A percentile compares a stretch with the other conserved stretches of the same genome.
Evolutionary conservation across 164 flowering plant species (phyloP).

Genomic region (Akebia trifoliata): DNA sequence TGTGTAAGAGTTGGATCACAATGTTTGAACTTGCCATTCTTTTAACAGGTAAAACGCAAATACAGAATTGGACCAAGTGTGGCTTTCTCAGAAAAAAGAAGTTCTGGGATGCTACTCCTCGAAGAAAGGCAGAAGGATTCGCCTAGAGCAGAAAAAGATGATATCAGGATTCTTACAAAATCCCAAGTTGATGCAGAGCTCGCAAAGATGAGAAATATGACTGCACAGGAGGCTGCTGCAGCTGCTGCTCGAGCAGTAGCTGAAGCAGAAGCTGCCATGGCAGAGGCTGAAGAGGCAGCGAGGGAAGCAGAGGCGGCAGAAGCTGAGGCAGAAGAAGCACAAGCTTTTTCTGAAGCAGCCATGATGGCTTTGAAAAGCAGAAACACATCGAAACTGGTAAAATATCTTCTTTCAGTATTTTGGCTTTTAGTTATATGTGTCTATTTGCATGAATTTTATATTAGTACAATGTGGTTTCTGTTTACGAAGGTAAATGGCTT

Average conservation of each 20-base stretch:
- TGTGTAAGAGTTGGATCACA: too few relatives aligned
- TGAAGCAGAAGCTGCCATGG: constrained; percentile 86
- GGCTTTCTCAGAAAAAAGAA: constrained; percentile 38
- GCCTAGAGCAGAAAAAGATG: constrained; percentile 37
- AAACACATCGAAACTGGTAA: constrained; percentile 39
- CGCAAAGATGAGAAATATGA: constrained; percentile 61
- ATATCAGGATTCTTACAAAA: constrained; percentile 30
- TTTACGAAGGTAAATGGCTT: too few relatives aligned
- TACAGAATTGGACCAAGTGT: constrained; percentile 51
- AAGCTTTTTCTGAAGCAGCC: constrained; percentile 88
- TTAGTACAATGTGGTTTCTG: too few relatives aligned
- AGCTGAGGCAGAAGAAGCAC: constrained; percentile 91
- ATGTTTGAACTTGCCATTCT: background rate
- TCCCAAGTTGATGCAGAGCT: constrained; percentile 67
- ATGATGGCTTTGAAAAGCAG: constrained; percentile 51
- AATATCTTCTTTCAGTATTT: too few relatives aligned
- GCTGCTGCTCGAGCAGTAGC: constrained; percentile 92
- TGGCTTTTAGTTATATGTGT: too few relatives aligned
- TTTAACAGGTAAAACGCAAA: constrained; percentile 69
- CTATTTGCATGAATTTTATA: too few relatives aligned
- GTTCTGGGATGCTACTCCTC: constrained; percentile 20
- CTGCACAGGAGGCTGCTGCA: constrained; percentile 78
- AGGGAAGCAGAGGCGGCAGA: constrained; percentile 89
- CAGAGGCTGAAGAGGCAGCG: constrained; percentile 86
- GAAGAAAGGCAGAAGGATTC: constrained; percentile 35